Conservation (phyloP, 164 flowering plant genomes). For the Annona squamosa region DNA sequence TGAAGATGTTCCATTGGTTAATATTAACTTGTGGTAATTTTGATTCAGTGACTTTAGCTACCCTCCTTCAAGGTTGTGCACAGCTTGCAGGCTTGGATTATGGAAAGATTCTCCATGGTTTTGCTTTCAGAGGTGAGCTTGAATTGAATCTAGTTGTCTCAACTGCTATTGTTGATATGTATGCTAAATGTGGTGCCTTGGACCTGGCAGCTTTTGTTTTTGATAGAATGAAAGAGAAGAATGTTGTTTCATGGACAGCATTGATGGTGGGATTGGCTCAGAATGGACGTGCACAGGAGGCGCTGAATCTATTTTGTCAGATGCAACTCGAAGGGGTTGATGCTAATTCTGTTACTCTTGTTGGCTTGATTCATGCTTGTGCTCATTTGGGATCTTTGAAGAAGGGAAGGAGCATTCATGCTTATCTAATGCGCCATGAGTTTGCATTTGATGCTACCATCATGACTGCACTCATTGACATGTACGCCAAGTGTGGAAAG, state of each 20-base stretch:
- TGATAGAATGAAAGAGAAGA: slow-evolving; percentile 28
- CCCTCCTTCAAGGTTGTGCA: slow-evolving; percentile 36
- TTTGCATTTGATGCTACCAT: slow-evolving; percentile 21
- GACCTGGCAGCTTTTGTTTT: slow-evolving; percentile 26
- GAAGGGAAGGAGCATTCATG: slow-evolving; percentile 37
- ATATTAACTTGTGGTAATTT: slow-evolving; percentile 14
- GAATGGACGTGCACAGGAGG: slow-evolving; percentile 38
- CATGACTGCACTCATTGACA: slow-evolving; percentile 28
- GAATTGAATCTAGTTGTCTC: slow-evolving; percentile 24
- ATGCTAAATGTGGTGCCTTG: slow-evolving; percentile 32
- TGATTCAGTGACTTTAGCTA: slow-evolving; percentile 31
- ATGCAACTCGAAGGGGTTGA: slow-evolving; percentile 33
- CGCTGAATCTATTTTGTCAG: slow-evolving; percentile 22
- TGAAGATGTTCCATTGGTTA: slow-evolving; percentile 21
- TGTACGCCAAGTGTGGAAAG: slow-evolving; percentile 39
- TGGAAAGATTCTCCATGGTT: slow-evolving; percentile 37
- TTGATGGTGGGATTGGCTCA: slow-evolving; percentile 42
- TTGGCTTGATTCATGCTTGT: slow-evolving; percentile 34
- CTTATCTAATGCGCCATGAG: slow-evolving; percentile 16
- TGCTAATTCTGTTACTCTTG: slow-evolving; percentile 33
- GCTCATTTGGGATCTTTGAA: slow-evolving; percentile 30
- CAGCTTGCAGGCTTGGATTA: slow-evolving; percentile 20
- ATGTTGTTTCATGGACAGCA: slow-evolving; percentile 41
- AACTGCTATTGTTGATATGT: slow-evolving; percentile 41
- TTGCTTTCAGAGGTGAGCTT: slow-evolving; percentile 20